These are phyloP conservation scores for Paecilomyces sp. DNA, from an alignment of 2,329 filamentous ascomycete genomes.

Conservation along the genomic window DNA sequence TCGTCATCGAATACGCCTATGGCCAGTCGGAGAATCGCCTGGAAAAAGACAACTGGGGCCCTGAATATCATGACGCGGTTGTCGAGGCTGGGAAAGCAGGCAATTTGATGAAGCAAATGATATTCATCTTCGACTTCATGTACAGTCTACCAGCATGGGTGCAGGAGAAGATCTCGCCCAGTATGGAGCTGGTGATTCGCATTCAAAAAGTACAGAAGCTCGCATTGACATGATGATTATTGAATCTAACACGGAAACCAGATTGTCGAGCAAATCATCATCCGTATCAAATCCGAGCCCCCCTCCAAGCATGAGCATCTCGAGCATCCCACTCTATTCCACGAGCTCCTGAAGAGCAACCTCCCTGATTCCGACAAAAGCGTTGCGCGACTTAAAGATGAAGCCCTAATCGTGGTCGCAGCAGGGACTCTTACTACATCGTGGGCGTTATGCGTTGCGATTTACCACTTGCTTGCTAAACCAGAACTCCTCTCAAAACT, in stretches of 20 bases:
- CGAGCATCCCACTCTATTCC: slow-evolving; percentile 16
- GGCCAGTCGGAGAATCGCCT: slow-evolving; percentile 12
- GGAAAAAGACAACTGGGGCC: slow-evolving; percentile 8
- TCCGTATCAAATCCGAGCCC: slow-evolving; percentile 7
- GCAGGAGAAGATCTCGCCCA: neutral
- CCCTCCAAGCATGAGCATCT: slow-evolving; percentile 4
- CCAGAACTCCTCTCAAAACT: slow-evolving; percentile 25
- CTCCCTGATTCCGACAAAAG: slow-evolving; percentile 16
- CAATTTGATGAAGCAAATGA: slow-evolving; percentile 7
- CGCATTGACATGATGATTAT: neutral
- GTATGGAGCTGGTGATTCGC: neutral
- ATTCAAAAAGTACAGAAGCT: neutral
- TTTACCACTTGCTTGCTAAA: slow-evolving; percentile 33
- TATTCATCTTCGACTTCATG: neutral
- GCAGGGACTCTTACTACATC: neutral
- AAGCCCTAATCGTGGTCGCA: slow-evolving; percentile 13
- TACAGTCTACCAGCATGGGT: neutral
- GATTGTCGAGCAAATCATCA: slow-evolving; percentile 7
- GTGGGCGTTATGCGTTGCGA: slow-evolving; percentile 22
- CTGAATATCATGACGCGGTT: slow-evolving; percentile 6
- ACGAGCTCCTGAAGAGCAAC: slow-evolving; percentile 19
- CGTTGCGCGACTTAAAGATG: slow-evolving; percentile 15
- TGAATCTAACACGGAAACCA: neutral
- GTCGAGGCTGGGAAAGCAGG: slow-evolving; percentile 7
- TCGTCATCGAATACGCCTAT: slow-evolving; percentile 23